Conservation (phyloP, 257 asterid species). For the Solanum microdontum region DNA sequence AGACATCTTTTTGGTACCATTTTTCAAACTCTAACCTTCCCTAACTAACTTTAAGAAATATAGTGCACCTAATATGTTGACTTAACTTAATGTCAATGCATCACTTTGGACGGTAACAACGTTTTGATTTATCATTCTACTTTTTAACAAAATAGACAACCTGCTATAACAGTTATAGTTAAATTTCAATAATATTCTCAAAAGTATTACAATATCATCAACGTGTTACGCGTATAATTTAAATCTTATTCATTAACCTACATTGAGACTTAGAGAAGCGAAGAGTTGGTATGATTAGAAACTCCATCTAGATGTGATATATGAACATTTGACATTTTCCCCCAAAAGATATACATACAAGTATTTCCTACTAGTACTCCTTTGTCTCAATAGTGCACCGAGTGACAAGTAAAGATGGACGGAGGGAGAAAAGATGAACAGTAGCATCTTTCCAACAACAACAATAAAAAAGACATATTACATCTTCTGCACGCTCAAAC, state of each 20-base stretch:
- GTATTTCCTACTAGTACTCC: not conserved
- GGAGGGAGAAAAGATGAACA: not conserved
- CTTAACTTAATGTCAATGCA: not conserved
- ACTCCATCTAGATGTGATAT: not conserved
- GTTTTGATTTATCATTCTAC: not conserved
- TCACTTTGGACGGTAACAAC: not conserved
- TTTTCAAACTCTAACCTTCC: not conserved
- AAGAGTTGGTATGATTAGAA: not conserved
- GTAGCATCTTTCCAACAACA: not conserved
- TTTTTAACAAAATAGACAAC: not conserved
- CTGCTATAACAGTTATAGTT: not conserved
- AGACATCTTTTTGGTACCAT: not conserved
- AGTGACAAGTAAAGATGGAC: not conserved
- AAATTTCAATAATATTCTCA: not conserved
- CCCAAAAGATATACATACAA: not conserved
- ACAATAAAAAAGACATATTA: not conserved
- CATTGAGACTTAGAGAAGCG: not conserved
- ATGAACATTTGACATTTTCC: not conserved
- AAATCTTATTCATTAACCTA: not conserved
- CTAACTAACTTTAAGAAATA: not conserved
- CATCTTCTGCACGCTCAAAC: not conserved
- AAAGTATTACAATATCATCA: not conserved
- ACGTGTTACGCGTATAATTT: too few species aligned
- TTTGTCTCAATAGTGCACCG: not conserved
- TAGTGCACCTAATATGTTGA: not conserved